Percentiles rank a stretch among this genome's conserved stretches.
These are phyloP conservation scores for Codiaeum variegatum DNA, from an alignment of 441 rosid genomes.

Conservation along the genomic window DNA sequence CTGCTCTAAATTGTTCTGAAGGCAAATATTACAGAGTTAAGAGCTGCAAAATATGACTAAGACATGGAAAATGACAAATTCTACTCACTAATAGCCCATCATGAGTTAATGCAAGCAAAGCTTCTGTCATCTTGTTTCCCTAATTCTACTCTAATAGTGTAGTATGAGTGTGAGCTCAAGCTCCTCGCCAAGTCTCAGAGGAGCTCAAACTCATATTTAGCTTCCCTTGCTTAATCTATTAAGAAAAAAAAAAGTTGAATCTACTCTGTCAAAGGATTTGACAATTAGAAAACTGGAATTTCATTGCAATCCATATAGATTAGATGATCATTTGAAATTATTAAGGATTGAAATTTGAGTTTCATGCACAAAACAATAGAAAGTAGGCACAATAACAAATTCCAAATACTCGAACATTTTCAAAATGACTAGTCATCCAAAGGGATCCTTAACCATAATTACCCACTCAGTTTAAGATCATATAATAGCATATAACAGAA, in stretches of 20 bases:
- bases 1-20: background rate
- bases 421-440: no score
- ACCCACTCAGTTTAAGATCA: background rate
- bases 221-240: background rate
- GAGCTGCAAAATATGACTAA: background rate
- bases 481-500: constrained; percentile 1
- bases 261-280: no score
- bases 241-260: background rate
- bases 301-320: no score
- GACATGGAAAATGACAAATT: background rate
- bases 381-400: no score
- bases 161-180: background rate
- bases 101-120: background rate
- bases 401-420: no score
- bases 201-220: background rate
- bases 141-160: no score
- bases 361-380: no score
- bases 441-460: background rate
- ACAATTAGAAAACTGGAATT: background rate
- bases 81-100: background rate
- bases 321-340: no score
- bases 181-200: background rate
- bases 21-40: background rate
- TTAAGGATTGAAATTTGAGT: no score
- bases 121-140: no score